Evolutionary conservation across 306 rosid genomes (phyloP).

Genomic region (Quercus aquifolioides): DNA sequence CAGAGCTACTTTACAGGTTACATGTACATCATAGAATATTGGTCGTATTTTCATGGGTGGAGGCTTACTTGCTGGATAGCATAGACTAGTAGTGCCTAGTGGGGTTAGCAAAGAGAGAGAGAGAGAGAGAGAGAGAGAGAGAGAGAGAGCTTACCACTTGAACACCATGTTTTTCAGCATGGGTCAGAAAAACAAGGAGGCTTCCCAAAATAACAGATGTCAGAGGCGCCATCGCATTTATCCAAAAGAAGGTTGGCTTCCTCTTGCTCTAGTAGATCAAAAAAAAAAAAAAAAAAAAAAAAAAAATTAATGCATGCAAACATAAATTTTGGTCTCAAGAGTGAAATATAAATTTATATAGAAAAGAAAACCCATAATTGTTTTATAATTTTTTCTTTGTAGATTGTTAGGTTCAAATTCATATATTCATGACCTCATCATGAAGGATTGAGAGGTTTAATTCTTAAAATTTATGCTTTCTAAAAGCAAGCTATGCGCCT

Average conservation of each 20-base stretch:
- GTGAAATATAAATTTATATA: too few species aligned
- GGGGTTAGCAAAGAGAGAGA: background rate
- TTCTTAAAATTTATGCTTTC: background rate
- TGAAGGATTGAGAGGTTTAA: background rate
- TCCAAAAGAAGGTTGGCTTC: constrained; percentile 75
- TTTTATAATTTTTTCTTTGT: too few species aligned
- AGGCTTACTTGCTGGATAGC: background rate
- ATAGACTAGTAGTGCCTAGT: background rate
- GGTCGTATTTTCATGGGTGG: background rate
- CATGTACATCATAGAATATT: too few species aligned
- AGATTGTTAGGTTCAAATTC: too few species aligned
- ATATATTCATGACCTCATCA: background rate
- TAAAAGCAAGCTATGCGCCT: background rate
- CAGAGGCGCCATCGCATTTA: constrained; percentile 90
- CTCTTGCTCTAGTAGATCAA: constrained; percentile 62
- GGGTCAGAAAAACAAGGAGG: constrained; percentile 67
- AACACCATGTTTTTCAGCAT: constrained; percentile 87
- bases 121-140: background rate
- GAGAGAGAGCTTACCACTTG: constrained; percentile 58
- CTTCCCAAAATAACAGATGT: constrained; percentile 74
- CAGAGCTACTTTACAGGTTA: too few species aligned
- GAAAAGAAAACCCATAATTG: too few species aligned
- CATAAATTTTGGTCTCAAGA: background rate
- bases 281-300: background rate
- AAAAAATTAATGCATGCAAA: background rate